phyloP scores from a whole-genome alignment of 164 flowering plant species.

The Nymphaea thermarum region DNA sequence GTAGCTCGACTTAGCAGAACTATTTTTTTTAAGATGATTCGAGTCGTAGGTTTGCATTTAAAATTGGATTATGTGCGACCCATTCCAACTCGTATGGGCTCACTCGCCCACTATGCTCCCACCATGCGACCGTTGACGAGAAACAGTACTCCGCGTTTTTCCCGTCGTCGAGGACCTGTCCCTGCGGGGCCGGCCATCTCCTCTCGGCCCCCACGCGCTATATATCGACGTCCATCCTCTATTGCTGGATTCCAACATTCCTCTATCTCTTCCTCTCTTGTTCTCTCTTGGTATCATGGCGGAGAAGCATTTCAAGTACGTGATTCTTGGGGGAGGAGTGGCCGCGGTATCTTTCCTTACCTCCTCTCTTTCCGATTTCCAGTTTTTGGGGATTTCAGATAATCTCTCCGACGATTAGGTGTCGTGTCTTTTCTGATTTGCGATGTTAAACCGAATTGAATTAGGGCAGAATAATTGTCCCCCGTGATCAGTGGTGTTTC shows the following conservation, averaged over 20 bases:
- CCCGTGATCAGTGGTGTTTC: too few species aligned
- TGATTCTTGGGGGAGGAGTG: slow-evolving; percentile 95
- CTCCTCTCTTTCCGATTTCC: not conserved
- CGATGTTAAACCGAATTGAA: too few species aligned
- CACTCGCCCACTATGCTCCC: not conserved
- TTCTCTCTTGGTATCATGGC: slow-evolving; percentile 37
- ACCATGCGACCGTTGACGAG: not conserved
- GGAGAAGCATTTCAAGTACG: slow-evolving; percentile 70
- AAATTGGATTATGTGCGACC: too few species aligned
- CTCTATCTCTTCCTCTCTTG: slow-evolving; percentile 23
- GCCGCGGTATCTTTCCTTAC: slow-evolving; percentile 41
- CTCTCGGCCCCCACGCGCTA: not conserved
- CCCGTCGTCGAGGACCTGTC: not conserved
- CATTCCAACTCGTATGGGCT: too few species aligned
- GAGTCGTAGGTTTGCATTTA: too few species aligned
- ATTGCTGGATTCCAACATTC: not conserved
- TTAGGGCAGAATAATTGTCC: too few species aligned
- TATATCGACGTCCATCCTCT: too few species aligned
- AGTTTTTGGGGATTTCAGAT: too few species aligned
- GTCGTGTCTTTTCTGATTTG: too few species aligned
- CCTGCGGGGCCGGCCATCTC: not conserved
- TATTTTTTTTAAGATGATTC: too few species aligned
- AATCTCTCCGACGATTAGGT: too few species aligned
- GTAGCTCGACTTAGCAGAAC: too few species aligned
- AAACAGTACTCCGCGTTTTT: not conserved